phyloP scores from a whole-genome alignment of 805 yeast species.

The Metschnikowia reukaufii region DNA sequence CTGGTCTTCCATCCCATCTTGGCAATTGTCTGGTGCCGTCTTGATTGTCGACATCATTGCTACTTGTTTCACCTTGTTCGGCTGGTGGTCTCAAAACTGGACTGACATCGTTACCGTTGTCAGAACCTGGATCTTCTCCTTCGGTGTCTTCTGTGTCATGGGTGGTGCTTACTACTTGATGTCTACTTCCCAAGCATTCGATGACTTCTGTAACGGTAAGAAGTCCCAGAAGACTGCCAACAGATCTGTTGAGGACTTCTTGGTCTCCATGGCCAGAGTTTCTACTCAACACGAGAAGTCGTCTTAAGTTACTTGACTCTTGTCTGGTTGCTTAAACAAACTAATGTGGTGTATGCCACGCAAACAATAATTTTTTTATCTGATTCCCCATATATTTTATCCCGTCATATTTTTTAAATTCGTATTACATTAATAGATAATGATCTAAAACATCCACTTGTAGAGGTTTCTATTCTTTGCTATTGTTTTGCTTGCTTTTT shows the following conservation, averaged over 20 bases:
- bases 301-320: constrained; percentile 37
- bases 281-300: constrained; percentile 88
- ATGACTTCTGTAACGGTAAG: constrained; percentile 82
- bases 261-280: constrained; percentile 84
- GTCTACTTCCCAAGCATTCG: constrained; percentile 79
- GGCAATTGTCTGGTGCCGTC: constrained; percentile 96
- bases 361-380: constrained; percentile 14
- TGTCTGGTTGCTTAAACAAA: constrained; percentile 5
- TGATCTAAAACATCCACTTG: constrained; percentile 10
- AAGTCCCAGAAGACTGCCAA: constrained; percentile 57
- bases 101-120: constrained; percentile 93
- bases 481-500: not conserved
- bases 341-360: constrained; percentile 8
- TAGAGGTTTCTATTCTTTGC: not conserved
- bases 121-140: constrained; percentile 93
- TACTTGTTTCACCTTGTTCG: constrained; percentile 88
- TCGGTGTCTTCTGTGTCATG: constrained; percentile 94
- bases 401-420: constrained; percentile 25
- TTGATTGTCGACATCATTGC: constrained; percentile 86
- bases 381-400: constrained; percentile 27
- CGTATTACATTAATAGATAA: constrained; percentile 32
- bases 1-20: constrained; percentile 95
- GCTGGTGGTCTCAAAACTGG: constrained; percentile 98
- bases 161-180: constrained; percentile 96
- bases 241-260: constrained; percentile 80